Evolutionary conservation across 2,329 filamentous ascomycete species (phyloP).

Genomic region (Fonsecaea pedrosoi): DNA sequence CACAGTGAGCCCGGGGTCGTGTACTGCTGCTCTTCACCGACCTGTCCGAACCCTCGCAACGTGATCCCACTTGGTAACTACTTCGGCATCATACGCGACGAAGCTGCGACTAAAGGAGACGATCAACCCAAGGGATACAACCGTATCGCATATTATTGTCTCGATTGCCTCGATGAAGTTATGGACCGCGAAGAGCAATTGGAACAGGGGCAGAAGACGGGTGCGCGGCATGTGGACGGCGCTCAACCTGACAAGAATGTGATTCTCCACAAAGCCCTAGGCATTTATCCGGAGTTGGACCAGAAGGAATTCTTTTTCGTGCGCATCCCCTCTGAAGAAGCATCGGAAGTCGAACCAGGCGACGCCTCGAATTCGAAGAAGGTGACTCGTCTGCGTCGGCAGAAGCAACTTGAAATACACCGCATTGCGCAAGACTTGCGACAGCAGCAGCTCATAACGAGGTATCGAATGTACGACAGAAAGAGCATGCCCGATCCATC

Average conservation of each 20-base stretch:
- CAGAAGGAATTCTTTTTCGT: slow-evolving; percentile 13
- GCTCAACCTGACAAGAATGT: not conserved
- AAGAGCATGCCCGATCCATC: not conserved
- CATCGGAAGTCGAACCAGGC: slow-evolving; percentile 18
- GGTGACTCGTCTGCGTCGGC: slow-evolving; percentile 22
- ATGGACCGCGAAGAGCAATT: slow-evolving; percentile 2
- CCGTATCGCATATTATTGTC: slow-evolving; percentile 19
- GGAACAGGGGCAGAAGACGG: slow-evolving; percentile 5
- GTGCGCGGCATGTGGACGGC: slow-evolving; percentile 19
- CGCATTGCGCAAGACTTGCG: slow-evolving; percentile 13
- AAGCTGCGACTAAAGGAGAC: slow-evolving; percentile 2
- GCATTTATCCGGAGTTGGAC: not conserved
- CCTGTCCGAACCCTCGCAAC: slow-evolving; percentile 19
- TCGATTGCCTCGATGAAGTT: slow-evolving; percentile 19
- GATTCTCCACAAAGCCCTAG: not conserved
- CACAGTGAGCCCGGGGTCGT: slow-evolving; percentile 15
- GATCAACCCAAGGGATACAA: not conserved
- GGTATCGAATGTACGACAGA: not conserved
- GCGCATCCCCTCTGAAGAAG: slow-evolving; percentile 19
- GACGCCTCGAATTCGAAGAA: slow-evolving; percentile 22
- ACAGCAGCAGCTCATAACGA: not conserved
- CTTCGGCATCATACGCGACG: slow-evolving; percentile 18
- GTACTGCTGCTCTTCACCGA: slow-evolving; percentile 21
- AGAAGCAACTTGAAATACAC: slow-evolving; percentile 31
- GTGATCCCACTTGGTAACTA: slow-evolving; percentile 23